Base-by-base conservation (phyloP, 352 stramenopile genomes). In the Globisporangium spinosum region DNA sequence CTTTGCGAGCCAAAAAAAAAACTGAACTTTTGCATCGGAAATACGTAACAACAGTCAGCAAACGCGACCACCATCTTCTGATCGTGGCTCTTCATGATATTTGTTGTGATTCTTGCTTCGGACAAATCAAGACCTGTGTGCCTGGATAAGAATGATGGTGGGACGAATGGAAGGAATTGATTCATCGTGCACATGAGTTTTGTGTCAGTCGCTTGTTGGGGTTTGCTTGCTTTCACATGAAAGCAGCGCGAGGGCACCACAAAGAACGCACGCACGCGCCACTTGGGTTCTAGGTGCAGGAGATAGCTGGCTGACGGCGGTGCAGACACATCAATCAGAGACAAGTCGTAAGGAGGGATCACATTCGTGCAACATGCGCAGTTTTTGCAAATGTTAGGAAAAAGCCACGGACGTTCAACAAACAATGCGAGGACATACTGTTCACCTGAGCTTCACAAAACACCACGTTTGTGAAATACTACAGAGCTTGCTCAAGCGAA, bases 81-180 rank as follows among this genome's bases (percentile, higher is more conserved):
- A n/a, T 51, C 6, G 17, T 51, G 43, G 43, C 43, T 22, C 43
- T 51, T 51, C 43, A 51, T 51, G 43, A 51, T 23, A 51, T 51
- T 51, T 51, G 20, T 49, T 49, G 17, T 15, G 6, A 45, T 43
- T 43, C 35, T 43, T 43, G 9, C 12, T 43, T 10, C 35, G 12
- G 15, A 47, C 13, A 9, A 45, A 3, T 20, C 38, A 20, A 47
- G 15, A 49, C 7, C 32, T 4, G 29, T 32, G 29, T 32, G 29
- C 29, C 12, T 20, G 56, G 56, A 62, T 49, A 62, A 62, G 56
- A 62, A 62, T 49, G 56, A 62, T 62, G 56, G 29, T 47, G 55
- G 55, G 29, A 61, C 29, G 49, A n/a, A 49, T 7, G 43, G 1
- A 22, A 23, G 17, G 43, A 9, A n/a, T 10, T 23, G 32, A 62